Base-by-base conservation (phyloP, 192 early-diverging fungal genomes). In the Phlyctochytrium bullatum region DNA sequence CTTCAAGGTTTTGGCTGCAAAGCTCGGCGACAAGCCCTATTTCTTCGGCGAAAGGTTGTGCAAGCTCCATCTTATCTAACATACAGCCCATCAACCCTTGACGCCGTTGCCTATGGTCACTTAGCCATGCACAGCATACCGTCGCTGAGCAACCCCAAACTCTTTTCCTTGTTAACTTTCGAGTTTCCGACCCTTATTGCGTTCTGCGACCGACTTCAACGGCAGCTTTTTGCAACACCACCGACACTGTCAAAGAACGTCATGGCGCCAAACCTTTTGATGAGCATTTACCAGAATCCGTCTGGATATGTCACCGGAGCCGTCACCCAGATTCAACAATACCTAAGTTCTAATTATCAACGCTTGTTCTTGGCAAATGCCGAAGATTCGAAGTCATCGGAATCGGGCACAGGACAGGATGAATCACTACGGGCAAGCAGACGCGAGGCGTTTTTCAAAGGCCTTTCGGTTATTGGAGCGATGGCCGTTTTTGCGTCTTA, bases 91-190 rank as follows among this genome's bases (percentile, higher is more conserved):
- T 85, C 87, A 12, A 83, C 88, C 16, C 75, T 96, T 4, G 95
- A 97, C 72, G 87, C 88, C 10, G 78, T 94, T 34, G 89, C 83
- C 12, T 97, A 89, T 74, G 92, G 89, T 17, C 88, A 95, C 69
- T 78, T 97, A 27, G 80, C 92, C n/a, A 72, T 92, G 50, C 86
- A 93, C 29, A 57, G 86, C 51, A 88, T 86, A 36, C 86, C 93
- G n/a, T 78, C 89, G 25, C 79, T 96, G 32, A 84, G 89, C 16
- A 80, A 87, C 52, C 82, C 82, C n/a, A 77, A 72, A 10, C 79
- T 93, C 30, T 87, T 85, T 59, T 76, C 79, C 61, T 89, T 91
- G 31, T 77, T 91, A 0, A 82, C 68, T 16, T 83, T 77, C 47
- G 85, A 91, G 67, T 92, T 83, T 72, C 89, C 89, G 6, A 78